Evolutionary conservation across 164 flowering plant genomes (phyloP).

Genomic region (Echeveria elegans): DNA sequence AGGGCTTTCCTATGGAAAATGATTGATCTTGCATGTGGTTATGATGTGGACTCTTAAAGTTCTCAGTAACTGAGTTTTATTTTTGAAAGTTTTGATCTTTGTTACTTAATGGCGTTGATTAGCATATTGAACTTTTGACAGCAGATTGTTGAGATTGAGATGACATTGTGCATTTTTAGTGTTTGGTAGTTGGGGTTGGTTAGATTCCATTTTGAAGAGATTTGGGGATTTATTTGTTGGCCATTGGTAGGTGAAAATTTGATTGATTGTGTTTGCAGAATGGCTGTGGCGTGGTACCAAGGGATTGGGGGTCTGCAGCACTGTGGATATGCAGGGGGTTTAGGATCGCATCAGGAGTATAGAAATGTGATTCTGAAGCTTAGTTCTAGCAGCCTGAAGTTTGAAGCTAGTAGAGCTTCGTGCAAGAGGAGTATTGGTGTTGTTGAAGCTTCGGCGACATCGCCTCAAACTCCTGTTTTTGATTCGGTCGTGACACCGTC

Average conservation of each 20-base stretch:
- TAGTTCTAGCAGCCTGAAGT: conserved; percentile 23
- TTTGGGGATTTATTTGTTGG: background rate
- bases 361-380: conserved; percentile 24
- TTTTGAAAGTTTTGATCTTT: background rate
- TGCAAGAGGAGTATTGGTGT: conserved; percentile 21
- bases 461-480: conserved; percentile 25
- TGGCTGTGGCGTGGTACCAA: conserved; percentile 57
- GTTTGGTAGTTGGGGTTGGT: background rate
- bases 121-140: background rate
- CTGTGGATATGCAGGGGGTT: conserved; percentile 20
- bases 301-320: conserved; percentile 29
- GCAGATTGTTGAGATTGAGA: background rate
- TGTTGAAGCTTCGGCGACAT: conserved; percentile 46
- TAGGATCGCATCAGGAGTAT: conserved; percentile 18
- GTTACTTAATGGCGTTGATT: background rate
- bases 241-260: background rate
- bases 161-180: background rate
- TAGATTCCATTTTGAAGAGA: background rate
- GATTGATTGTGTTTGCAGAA: conserved; percentile 31
- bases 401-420: conserved; percentile 18
- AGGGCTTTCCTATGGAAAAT: background rate
- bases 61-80: background rate
- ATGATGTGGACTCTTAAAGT: background rate
- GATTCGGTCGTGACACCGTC: conserved; percentile 47
- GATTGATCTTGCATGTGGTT: conserved; percentile 1